Base-by-base conservation (phyloP, 306 rosid species). In the Lathyrus sativus region DNA sequence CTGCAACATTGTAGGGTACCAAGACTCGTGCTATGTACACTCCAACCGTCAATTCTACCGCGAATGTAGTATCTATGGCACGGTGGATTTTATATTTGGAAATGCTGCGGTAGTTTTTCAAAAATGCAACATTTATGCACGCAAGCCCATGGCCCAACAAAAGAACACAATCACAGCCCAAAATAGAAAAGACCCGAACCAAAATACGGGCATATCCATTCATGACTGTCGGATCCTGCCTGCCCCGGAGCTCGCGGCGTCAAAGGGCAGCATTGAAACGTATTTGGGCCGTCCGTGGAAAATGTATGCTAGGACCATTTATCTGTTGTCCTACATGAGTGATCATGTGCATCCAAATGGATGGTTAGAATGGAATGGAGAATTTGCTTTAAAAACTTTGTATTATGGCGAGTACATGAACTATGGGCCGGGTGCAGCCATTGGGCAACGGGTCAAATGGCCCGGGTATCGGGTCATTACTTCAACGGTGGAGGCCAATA, bases 241-340 rank as follows among this genome's bases (percentile, higher is more conserved):
- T 4, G 46, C 83, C 2, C 7, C 87, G 0, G 96, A 92, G 50
- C 96, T 92, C 0, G n/a, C 14, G 29, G 46, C 87, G 0, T 74
- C 72, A 9, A 86, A 85, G 28, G 90, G 81, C 0, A 81, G 71
- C 59, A 9, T 81, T 43, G 79, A 83, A 2, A 92, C 98, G 0
- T 92, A 68, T 58, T 77, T 92, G 2, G 98, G 98, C 1, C 96
- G 98, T 19, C 98, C 98, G 0, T 92, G 98, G 98, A 92, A 92
- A 45, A 11, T 77, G 39, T 92, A 89, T 66, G 82, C 98, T 2
- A 79, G 98, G 53, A 76, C 79, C 0, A 93, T 92, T 7, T 89
- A 83, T 83, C 56, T 92, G 83, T 33, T 88, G 24, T 83, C 96
- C 2, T 83, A 70, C 73, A 83, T 92, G 58, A 84, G 84, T 0